Base-by-base conservation (phyloP, 805 yeast genomes). In the Hanseniaspora meyeri region DNA sequence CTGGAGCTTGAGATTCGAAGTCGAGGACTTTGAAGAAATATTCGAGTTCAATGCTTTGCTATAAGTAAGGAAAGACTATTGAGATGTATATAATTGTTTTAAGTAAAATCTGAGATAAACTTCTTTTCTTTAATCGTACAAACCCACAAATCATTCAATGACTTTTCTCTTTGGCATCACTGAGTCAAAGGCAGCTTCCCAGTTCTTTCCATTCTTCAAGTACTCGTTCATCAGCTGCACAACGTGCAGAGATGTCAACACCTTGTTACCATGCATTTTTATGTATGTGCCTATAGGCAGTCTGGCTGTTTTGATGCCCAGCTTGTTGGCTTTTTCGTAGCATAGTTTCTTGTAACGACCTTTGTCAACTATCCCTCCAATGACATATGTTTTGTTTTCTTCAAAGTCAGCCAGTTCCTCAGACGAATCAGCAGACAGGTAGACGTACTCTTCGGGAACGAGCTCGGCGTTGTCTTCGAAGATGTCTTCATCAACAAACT, bases 311-410 rank as follows among this genome's bases (percentile, higher is more conserved):
- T 74, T 67, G 19, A 91, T 74, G 0, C 90, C 88, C 61, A 86
- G 69, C 58, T 74, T 71, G 61, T 81, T 76, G 0, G 97, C 97
- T 68, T 90, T 93, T 60, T 85, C 77, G 49, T 79, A 75, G 67
- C 98, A 91, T 37, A 91, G 69, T 60, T 76, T 74, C 68, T 87
- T 87, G 71, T 89, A 83, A 62, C 97, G 78, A 59, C 95, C 95
- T 68, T 91, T 91, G 68, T 91, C 98, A 2, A 91, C 97, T 57
- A 91, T 91, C 0, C 97, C 98, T 10, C 98, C 98, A 51, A 91
- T 81, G 45, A 91, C 80, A 62, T 91, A 91, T 0, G 95, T 86
- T 66, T 76, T 73, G 2, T 83, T 86, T 5, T 81, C 79, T 59
- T 83, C 81, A 55, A 91, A 72, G 29, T 73, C 78, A 11, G 77